Evolutionary conservation across 2,329 filamentous ascomycete species (phyloP).

Genomic region (Fusarium floridanum): DNA sequence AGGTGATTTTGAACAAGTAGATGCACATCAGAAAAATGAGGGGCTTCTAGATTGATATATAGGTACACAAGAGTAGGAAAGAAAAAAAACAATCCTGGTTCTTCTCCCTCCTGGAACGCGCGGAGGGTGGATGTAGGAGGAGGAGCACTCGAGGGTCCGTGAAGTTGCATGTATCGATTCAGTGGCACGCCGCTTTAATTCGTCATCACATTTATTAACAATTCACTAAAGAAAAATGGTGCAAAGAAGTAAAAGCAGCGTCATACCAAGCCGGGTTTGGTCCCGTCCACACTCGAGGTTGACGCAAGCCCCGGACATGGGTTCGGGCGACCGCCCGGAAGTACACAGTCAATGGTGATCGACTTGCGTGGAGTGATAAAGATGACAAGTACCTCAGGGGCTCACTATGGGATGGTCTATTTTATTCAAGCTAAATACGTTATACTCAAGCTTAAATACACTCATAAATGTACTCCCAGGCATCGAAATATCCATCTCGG

Average conservation of each 20-base stretch:
- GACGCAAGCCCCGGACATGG: slow-evolving; percentile 31
- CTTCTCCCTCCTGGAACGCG: slow-evolving; percentile 3
- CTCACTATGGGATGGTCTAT: not conserved
- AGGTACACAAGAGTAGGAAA: not conserved
- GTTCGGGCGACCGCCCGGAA: slow-evolving; percentile 34
- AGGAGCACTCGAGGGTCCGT: slow-evolving; percentile 2
- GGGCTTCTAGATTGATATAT: slow-evolving; percentile 15
- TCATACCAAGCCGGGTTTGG: not conserved
- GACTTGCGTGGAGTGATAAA: not conserved
- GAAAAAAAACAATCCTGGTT: not conserved
- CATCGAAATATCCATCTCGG: not conserved
- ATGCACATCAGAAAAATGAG: not conserved
- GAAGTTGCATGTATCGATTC: not conserved
- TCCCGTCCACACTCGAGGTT: slow-evolving; percentile 8
- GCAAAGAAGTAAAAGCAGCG: not conserved
- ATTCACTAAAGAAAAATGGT: not conserved
- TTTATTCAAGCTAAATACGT: not conserved
- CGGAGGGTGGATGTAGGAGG: slow-evolving; percentile 20
- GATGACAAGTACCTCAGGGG: not conserved
- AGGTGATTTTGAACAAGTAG: not conserved
- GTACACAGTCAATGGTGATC: not conserved
- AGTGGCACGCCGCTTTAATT: not conserved
- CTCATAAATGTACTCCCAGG: not conserved
- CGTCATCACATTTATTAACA: not conserved
- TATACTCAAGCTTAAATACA: not conserved